Percentiles rank a stretch among this genome's conserved stretches.
These are phyloP conservation scores for Aspergillus viridinutans DNA, from an alignment of 2,329 filamentous ascomycete genomes.

Conservation along the genomic window DNA sequence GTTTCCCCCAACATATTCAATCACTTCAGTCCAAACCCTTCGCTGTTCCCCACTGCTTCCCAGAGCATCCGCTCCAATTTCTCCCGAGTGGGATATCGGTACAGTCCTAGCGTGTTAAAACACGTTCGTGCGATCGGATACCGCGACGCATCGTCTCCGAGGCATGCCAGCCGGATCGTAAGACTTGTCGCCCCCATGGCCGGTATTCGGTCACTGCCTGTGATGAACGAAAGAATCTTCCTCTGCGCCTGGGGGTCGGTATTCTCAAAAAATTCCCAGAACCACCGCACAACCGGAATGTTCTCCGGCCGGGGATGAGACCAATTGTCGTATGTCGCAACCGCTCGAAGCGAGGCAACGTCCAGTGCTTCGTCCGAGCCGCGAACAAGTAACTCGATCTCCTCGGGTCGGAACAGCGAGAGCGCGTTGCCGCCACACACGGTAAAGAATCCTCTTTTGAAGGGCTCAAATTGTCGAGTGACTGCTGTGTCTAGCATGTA, in stretches of 20 bases:
- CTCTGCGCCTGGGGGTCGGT: conserved; percentile 66
- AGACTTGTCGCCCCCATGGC: conserved; percentile 80
- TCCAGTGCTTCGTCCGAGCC: conserved; percentile 82
- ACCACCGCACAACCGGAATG: conserved; percentile 73
- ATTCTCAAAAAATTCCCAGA: conserved; percentile 75
- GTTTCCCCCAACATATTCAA: background rate
- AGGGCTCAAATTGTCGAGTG: conserved; percentile 80
- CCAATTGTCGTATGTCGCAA: conserved; percentile 83
- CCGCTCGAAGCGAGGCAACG: conserved; percentile 67
- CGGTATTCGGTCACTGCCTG: conserved; percentile 84
- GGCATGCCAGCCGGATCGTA: conserved; percentile 68
- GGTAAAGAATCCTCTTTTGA: conserved; percentile 89
- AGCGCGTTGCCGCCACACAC: conserved; percentile 86
- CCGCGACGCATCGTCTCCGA: conserved; percentile 68
- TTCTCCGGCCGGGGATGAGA: conserved; percentile 48
- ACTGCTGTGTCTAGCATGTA: conserved; percentile 76
- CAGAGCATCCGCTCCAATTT: conserved; percentile 70
- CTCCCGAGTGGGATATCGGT: conserved; percentile 63
- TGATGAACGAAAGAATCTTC: conserved; percentile 79
- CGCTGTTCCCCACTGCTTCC: conserved; percentile 82
- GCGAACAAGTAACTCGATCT: conserved; percentile 82
- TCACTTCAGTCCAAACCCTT: conserved; percentile 80
- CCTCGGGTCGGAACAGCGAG: conserved; percentile 80
- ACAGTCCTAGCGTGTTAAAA: conserved; percentile 80
- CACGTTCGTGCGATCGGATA: conserved; percentile 87